Base-by-base conservation (phyloP, 768 basidiomycete genomes). In the Hebeloma cylindrosporum region DNA sequence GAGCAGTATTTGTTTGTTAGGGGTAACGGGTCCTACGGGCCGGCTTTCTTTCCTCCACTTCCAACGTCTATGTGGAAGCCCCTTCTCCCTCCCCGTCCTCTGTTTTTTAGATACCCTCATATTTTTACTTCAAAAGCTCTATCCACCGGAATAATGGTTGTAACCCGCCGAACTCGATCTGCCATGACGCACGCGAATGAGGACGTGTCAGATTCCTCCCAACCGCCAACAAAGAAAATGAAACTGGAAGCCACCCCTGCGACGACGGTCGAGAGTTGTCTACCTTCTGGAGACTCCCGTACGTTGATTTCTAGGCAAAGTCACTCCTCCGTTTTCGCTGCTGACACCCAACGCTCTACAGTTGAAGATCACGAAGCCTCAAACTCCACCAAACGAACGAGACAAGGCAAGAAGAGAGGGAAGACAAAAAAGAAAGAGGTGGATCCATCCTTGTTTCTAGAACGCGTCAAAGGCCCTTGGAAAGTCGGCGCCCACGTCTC, bases 401-500 rank as follows among this genome's bases (percentile, higher is more conserved):
- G n/a, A 41, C 29, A 47, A n/a, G 27, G 22, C 17, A 51, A 45
- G 30, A 32, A 20, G n/a, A 60, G 56, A 43, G 33, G 50, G 4
- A 56, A 56, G 27, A 30, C 34, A 1, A 53, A 51, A 30, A 20
- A 43, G 17, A 13, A 33, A 9, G 40, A 45, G 5, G 25, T 44
- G 4, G 62, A 65, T 33, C 39, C 47, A 5, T 46, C 27, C 22
- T 33, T 43, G 4, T 60, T 66, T 42, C 62, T 66, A n/a, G 49
- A 58, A n/a, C 63, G 72, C 16, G 47, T 56, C 3, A 50, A 59
- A 0, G 75, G 68, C 32, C 54, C 58, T 0, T 87, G 83, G 83
- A 85, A 85, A 58, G 70, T 93, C 9, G 91, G 91, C 2, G 88
- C 89, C 3, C 91, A 94, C 57, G 85, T 92, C 17, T 90, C 88